Base-by-base conservation (phyloP, 1,284 basidiomycete genomes). In the Heterobasidion annosum region DNA sequence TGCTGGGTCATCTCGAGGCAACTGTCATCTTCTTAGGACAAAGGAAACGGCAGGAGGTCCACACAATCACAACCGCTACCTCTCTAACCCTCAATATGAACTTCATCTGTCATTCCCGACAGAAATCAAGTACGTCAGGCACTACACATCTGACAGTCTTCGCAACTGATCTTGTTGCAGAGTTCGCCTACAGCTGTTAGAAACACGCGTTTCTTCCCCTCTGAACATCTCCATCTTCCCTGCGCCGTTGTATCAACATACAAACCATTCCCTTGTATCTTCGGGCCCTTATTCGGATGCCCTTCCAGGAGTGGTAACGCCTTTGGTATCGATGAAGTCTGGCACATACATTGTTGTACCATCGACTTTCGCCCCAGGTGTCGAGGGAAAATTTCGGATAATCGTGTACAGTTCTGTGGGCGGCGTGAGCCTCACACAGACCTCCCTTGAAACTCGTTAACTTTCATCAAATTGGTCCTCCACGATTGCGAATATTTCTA, bases 271-370 rank as follows among this genome's bases (percentile, higher is more conserved):
- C 68, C 75, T 60, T 13, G 32, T 53, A 0, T 89, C 88, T 0
- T 90, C 90, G 0, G 91, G 91, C 1, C 78, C 86, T 0, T 94
- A 93, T 63, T 78, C 82, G 18, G 89, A 93, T 59, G 72, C 78
- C 0, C 69, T 82, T 12, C 78, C 82, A 0, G 91, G 89, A 0
- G 89, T 85, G 0, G 75, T 76, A n/a, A 85, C 83, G 1, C 75
- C 79, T 0, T 71, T 73, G 34, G 67, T 74, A 8, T 68, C 73
- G 33, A 59, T 90, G 34, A 69, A 71, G 9, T 67, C 79, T 2
- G 90, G 88, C 3, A 78, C 73, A 54, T 94, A 94, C 66, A 72
- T 83, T 58, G 67, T 86, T 15, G 75, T 93, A 1, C 85, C 87
- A 1, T 90, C 87, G 10, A 89, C 88, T 1, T 90, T 83, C 64